Percentiles rank a stretch among this genome's conserved stretches.
Conservation (phyloP, 345 rosid species). For the Gossypium anomalum region DNA sequence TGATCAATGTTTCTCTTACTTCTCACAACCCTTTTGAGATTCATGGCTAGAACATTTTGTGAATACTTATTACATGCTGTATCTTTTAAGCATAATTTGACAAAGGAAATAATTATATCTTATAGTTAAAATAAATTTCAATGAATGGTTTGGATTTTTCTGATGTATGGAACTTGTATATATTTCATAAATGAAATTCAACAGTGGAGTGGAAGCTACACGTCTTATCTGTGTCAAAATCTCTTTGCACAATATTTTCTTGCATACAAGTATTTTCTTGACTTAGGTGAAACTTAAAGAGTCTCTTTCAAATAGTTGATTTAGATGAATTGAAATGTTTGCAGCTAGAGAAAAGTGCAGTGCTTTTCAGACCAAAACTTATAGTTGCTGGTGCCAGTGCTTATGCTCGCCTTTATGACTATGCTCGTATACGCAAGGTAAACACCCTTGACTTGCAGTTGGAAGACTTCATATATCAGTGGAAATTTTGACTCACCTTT, state of each 20-base stretch:
- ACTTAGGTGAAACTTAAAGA: neutral
- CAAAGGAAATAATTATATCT: neutral
- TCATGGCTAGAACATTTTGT: neutral
- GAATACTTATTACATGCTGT: neutral
- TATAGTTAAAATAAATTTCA: neutral
- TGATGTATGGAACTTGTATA: neutral
- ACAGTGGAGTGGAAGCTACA: neutral
- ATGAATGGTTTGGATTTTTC: neutral
- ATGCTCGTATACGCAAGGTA: conserved; percentile 89
- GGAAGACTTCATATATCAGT: neutral
- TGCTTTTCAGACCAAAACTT: conserved; percentile 88
- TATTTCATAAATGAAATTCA: neutral
- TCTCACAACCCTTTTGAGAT: neutral
- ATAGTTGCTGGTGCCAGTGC: conserved; percentile 98
- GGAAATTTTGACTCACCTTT: conserved; percentile 5
- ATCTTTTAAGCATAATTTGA: neutral
- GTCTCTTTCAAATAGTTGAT: conserved; percentile 3
- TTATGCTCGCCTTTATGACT: conserved; percentile 90
- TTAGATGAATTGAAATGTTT: conserved; percentile 20
- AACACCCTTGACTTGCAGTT: conserved; percentile 11
- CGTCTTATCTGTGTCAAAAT: neutral
- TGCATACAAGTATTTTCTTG: neutral
- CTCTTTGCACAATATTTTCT: neutral
- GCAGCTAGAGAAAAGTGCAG: conserved; percentile 80
- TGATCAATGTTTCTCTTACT: neutral